Base-by-base conservation (phyloP, 176 grass and related monocot genomes). In the Poa annua region DNA sequence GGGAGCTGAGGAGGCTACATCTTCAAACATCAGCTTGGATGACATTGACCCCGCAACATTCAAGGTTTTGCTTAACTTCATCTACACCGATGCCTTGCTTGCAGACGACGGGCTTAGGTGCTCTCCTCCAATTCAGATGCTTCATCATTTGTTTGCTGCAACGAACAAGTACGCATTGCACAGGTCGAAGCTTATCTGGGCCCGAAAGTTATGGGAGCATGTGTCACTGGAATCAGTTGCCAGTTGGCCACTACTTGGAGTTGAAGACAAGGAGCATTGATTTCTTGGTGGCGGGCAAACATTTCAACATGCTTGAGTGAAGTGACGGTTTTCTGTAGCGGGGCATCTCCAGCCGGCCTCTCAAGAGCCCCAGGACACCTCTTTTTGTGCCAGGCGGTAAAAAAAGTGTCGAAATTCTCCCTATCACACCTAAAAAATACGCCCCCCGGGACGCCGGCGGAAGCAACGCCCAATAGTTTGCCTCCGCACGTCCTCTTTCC, bases 141-240 rank as follows among this genome's bases (percentile, higher is more conserved):
- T 83, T 1, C 51, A 7, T 13, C 26, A 42, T 33, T 11, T 84
- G 25, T 80, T 95, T 12, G 87, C 68, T 12, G 93, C 79, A 4
- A 90, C 93, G 0, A 88, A 95, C 56, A 83, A 83, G 12, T 95
- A 92, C 14, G 87, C 73, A 0, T 21, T 95, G 71, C 75, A 92
- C 9, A 70, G 92, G 17, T 47, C 91, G 44, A 94, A 88, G 86
- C 51, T 89, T 24, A 66, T 85, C 8, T 91, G 92, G 7, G 89
- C 88, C 3, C 36, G 47, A 24, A 88, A 54, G 41, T 10, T 95
- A 34, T 84, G 82, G 73, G 59, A 85, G 25, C 62, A 56, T 77
- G 64, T 92, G 20, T 79, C 74, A 26, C 49, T 78, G 0, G 82
- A 92, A 12, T 83, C 84, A 0, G 33, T 90, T 42, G 85, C 73